Conservation (phyloP, 257 asterid genomes). For the Solanum appendiculatum region DNA sequence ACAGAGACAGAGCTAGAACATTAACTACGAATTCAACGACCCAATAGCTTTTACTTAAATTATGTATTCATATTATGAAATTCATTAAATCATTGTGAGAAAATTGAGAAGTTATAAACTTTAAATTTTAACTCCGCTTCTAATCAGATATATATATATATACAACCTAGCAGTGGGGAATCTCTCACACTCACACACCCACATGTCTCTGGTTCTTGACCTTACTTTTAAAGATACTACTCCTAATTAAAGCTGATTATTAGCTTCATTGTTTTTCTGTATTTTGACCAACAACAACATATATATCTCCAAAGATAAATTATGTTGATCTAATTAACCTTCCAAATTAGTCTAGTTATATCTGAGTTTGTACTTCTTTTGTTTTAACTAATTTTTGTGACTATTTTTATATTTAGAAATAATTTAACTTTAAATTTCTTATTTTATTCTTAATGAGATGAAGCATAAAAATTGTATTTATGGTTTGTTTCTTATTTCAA, state of each 20-base stretch:
- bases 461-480: neutral
- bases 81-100: too few species aligned
- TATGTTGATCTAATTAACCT: neutral
- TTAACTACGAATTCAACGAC: neutral
- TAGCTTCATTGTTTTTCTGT: neutral
- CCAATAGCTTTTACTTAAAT: neutral
- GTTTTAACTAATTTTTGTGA: neutral
- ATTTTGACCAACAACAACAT: neutral
- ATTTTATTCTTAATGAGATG: neutral
- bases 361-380: neutral
- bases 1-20: neutral
- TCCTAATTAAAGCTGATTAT: neutral
- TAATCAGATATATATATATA: neutral
- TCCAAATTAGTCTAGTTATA: neutral
- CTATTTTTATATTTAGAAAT: neutral
- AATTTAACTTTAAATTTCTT: neutral
- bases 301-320: neutral
- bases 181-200: neutral
- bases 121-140: neutral
- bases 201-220: neutral
- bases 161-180: neutral
- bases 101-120: neutral
- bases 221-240: neutral
- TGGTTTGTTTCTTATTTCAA: neutral
- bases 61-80: neutral